Evolutionary conservation across 2,329 filamentous ascomycete species (phyloP).

Genomic region (Alternaria ethzedia): DNA sequence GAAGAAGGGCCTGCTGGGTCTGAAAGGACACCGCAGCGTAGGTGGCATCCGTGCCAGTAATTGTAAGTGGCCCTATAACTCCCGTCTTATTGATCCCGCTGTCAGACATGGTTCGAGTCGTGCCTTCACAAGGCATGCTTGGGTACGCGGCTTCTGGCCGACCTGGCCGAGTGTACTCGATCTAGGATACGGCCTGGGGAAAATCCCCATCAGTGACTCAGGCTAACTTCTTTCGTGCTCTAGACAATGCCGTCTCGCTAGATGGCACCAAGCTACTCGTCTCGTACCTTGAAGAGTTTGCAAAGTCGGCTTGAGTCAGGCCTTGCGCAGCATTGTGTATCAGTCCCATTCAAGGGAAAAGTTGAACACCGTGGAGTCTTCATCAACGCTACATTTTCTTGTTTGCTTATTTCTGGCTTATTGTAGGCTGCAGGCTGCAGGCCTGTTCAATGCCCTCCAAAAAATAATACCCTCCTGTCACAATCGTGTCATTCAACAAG

Average conservation of each 20-base stretch:
- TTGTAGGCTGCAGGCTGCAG: not conserved
- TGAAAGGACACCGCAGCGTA: slow-evolving; percentile 88
- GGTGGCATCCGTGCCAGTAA: slow-evolving; percentile 86
- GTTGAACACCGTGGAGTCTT: not conserved
- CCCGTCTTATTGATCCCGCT: slow-evolving; percentile 6
- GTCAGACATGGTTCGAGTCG: slow-evolving; percentile 7
- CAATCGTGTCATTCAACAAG: slow-evolving; percentile 33
- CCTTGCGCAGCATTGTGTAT: slow-evolving; percentile 16
- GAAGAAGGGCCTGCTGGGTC: slow-evolving; percentile 71
- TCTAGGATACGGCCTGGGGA: slow-evolving; percentile 5
- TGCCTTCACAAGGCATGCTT: slow-evolving; percentile 14
- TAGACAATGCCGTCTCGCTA: slow-evolving; percentile 77
- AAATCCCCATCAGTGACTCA: slow-evolving; percentile 5
- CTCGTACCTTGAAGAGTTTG: slow-evolving; percentile 68
- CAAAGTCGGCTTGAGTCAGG: slow-evolving; percentile 40
- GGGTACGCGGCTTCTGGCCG: slow-evolving; percentile 11
- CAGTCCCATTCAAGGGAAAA: not conserved
- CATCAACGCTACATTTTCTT: not conserved
- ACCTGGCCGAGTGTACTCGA: slow-evolving; percentile 1
- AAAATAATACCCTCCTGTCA: not conserved
- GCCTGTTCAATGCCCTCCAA: not conserved
- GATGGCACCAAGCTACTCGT: slow-evolving; percentile 72
- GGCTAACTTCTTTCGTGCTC: slow-evolving; percentile 24
- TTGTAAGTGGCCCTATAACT: slow-evolving; percentile 54
- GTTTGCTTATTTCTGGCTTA: not conserved